Evolutionary conservation across 768 basidiomycete species (phyloP), one percentile per base, ranked within the genome.

Genomic region (Gloeostereum incarnatum): DNA sequence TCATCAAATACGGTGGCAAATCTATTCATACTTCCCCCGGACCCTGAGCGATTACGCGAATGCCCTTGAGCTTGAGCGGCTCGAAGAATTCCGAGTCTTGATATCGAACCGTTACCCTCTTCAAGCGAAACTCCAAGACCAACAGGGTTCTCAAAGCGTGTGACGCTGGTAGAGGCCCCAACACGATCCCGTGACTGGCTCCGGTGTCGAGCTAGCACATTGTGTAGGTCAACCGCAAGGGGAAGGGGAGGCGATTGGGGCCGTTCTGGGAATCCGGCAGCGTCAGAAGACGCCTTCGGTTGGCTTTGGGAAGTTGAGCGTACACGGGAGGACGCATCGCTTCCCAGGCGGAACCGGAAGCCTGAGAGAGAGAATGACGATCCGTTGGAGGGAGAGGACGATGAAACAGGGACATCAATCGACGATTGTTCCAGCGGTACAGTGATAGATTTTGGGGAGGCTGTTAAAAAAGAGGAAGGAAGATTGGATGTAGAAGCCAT

Each of bases 151-250:
- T 49, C 30, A 31, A 47, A 46, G 8, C 46, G 45, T 5, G 46
- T 36, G 9, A 44, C 48, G 38, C 50, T 52, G 38, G 49, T 46
- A 6, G 55, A 49, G 16, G 55, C 55, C 34, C 54, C 52, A n/a
- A 58, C 60, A 21, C 60, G 59, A 46, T 61, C 58, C 26, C 60
- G 58, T 19, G 36, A 39, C 24, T 45, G 40, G 30, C 54, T 52
- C 35, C 56, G 56, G 21, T 58, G 53, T 17, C 63, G 60, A 1
- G 65, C 58, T 31, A 74, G 47, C 3, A 60, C 59, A 35, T 58
- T 64, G 41, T 77, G 73, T 3, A 70, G 50, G 36, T 77, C 76
- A 27, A 69, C 58, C 7, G 71, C 69, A 35, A 61, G 53, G 9
- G 70, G 69, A 5, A 56, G 47, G 40, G 59, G 52, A 18, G 45